Conservation (phyloP, 164 flowering plant species). For the Liquidambar formosana region DNA sequence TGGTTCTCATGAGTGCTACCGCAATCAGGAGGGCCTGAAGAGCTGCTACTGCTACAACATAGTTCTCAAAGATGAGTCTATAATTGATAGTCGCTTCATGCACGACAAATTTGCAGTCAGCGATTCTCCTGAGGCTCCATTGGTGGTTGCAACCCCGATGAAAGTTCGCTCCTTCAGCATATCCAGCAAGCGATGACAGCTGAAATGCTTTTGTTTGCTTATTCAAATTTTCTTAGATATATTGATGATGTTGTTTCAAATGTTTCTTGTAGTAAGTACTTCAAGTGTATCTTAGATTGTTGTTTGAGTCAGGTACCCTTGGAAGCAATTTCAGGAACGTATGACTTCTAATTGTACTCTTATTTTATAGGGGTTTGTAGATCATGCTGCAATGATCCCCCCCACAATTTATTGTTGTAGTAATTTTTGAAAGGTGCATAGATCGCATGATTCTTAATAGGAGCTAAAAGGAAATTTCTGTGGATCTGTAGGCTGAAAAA, state of each 20-base stretch:
- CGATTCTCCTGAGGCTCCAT: constrained; percentile 91
- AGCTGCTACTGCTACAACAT: constrained; percentile 96
- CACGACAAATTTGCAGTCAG: constrained; percentile 79
- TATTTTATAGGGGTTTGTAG: neutral
- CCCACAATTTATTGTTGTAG: neutral
- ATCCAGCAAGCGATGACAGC: constrained; percentile 52
- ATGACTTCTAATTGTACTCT: constrained; percentile 5
- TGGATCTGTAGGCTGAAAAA: too few relatives aligned
- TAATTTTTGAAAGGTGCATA: neutral
- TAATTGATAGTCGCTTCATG: constrained; percentile 95
- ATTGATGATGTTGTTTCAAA: constrained; percentile 6
- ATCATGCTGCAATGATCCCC: neutral
- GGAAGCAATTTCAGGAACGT: neutral
- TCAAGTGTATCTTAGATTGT: constrained; percentile 11
- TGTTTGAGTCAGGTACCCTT: neutral
- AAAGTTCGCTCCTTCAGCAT: constrained; percentile 95
- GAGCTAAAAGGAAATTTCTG: neutral
- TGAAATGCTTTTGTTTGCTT: neutral
- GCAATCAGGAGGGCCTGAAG: constrained; percentile 81
- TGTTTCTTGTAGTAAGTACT: constrained; percentile 7
- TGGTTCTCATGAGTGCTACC: constrained; percentile 86
- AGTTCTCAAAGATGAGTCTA: constrained; percentile 85
- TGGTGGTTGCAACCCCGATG: constrained; percentile 93
- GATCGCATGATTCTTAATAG: neutral
- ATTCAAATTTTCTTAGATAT: neutral